A percentile compares a stretch with the other conserved stretches of the same genome.
Evolutionary conservation across 208 protist genomes (phyloP).

Genomic region (Trypanosoma avium): DNA sequence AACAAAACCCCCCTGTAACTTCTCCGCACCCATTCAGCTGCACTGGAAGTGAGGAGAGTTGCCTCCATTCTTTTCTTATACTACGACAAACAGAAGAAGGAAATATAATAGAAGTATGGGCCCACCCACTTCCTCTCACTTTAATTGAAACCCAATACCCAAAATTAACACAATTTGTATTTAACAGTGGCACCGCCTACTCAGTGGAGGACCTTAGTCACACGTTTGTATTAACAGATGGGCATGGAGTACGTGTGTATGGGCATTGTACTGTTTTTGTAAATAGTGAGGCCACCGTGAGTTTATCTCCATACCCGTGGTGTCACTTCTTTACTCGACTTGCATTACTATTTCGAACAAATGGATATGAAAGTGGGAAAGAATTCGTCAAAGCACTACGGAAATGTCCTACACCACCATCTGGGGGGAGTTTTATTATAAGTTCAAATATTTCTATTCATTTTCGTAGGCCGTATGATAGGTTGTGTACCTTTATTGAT

Average conservation of each 20-base stretch:
- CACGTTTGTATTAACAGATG: slow-evolving; percentile 82
- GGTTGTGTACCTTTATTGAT: slow-evolving; percentile 82
- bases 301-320: slow-evolving; percentile 73
- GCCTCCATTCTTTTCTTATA: slow-evolving; percentile 17
- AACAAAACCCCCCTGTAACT: slow-evolving; percentile 11
- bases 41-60: slow-evolving; percentile 10
- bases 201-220: slow-evolving; percentile 54
- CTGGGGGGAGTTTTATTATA: slow-evolving; percentile 54
- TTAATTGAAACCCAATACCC: slow-evolving; percentile 44
- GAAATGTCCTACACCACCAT: slow-evolving; percentile 55
- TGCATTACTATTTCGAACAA: slow-evolving; percentile 50
- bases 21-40: neutral
- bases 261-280: slow-evolving; percentile 65
- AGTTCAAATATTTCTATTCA: slow-evolving; percentile 38
- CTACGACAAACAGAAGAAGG: neutral
- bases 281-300: slow-evolving; percentile 66
- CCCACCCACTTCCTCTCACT: slow-evolving; percentile 42
- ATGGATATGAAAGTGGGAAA: slow-evolving; percentile 41
- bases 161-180: slow-evolving; percentile 59
- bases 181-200: slow-evolving; percentile 52
- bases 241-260: slow-evolving; percentile 69
- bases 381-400: slow-evolving; percentile 49
- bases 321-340: slow-evolving; percentile 81
- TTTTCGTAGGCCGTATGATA: slow-evolving; percentile 73
- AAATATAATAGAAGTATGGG: slow-evolving; percentile 33